Conservation (phyloP, 257 asterid genomes). For the Nicotiana tabacum region DNA sequence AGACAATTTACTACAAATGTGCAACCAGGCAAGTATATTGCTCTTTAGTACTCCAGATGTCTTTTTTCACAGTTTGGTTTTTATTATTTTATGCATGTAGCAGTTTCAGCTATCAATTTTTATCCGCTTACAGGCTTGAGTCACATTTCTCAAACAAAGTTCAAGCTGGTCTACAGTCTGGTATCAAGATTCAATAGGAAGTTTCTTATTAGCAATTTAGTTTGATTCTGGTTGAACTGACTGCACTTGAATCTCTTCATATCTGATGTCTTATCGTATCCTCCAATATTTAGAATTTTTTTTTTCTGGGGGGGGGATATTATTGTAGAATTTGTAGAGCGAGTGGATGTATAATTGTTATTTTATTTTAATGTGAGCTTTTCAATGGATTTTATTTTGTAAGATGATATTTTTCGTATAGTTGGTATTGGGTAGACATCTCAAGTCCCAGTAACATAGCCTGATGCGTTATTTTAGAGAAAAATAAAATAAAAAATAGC, state of each 20-base stretch:
- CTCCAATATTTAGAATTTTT: neutral
- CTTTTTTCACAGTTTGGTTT: neutral
- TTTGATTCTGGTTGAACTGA: neutral
- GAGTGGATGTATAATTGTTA: neutral
- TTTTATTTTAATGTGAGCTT: neutral
- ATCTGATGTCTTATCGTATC: neutral
- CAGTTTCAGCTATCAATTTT: neutral
- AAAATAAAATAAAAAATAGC: too few species aligned
- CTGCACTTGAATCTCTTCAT: neutral
- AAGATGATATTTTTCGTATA: too few species aligned
- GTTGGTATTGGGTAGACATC: neutral
- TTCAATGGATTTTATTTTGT: neutral
- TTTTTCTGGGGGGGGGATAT: neutral
- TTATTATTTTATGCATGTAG: neutral
- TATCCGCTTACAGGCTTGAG: slow-evolving; percentile 59
- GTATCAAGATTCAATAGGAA: slow-evolving; percentile 51
- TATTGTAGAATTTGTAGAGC: neutral
- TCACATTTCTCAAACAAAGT: slow-evolving; percentile 62
- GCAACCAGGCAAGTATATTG: slow-evolving; percentile 61
- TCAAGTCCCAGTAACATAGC: too few species aligned
- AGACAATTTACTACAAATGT: slow-evolving; percentile 85
- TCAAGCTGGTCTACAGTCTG: slow-evolving; percentile 75
- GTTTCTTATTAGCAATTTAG: neutral
- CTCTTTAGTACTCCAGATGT: neutral
- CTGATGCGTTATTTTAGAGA: too few species aligned